Evolutionary conservation across 1,284 basidiomycete species (phyloP), one percentile per base, ranked within the genome.

Genomic region (Rhodotorula sp.): DNA sequence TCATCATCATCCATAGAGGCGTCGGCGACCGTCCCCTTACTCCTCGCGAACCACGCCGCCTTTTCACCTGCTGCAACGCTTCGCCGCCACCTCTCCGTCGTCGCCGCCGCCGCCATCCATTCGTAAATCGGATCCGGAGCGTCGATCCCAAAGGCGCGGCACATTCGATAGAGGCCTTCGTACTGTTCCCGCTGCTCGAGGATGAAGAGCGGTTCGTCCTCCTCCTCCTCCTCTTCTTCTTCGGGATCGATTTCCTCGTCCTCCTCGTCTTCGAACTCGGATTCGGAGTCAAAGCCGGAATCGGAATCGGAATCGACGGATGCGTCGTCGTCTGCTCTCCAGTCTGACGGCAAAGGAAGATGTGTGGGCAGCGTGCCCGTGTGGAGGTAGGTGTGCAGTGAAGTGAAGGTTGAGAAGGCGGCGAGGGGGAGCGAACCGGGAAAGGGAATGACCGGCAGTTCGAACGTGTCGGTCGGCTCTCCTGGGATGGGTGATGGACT

Each of bases 351-450:
- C 8, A 26, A 3, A 15, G 44, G n/a, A 14, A 22, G 8, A 57
- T 17, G 26, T 29, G 5, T 4, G 4, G 57, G 20, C 8, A 59
- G 53, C 14, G 53, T n/a, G 20, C 54, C 62, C 24, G 67, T 58
- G 53, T 69, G 55, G 14, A 69, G n/a, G 54, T 29, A 70, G 24
- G 57, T 26, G 64, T 70, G 69, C 15, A 70, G n/a, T 44, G 51
- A 17, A 1, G 56, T 5, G 48, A 67, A 64, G 30, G 65, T 51
- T 4, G 24, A 5, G 2, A 59, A 33, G 18, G 62, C 54, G 20
- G 69, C 58, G 5, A 62, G 37, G 8, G 37, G 33, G 33, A 67
- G 46, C 17, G 54, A 49, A 7, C 14, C 10, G 12, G 53, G 53
- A 3, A 54, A 18, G 1, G 57, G 22, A 7, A 66, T 8, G 37